Evolutionary conservation across 257 asterid genomes (phyloP).

Genomic region (Solanum bukasovii): DNA sequence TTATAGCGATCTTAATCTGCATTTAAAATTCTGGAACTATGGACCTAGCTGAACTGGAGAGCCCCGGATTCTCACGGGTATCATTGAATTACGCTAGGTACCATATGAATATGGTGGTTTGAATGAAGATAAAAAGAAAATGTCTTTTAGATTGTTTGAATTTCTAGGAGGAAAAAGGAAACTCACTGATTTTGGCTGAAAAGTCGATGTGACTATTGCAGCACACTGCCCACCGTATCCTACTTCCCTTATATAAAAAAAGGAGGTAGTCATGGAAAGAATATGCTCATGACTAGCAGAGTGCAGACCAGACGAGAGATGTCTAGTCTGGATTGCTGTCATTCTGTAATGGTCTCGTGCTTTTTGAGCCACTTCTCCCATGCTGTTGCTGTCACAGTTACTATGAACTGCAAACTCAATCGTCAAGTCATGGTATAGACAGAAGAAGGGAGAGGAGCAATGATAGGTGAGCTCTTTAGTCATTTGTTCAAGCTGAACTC

Average conservation of each 20-base stretch:
- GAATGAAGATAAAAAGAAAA: background rate
- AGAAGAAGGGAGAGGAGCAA: background rate
- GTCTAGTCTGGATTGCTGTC: background rate
- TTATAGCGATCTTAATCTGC: background rate
- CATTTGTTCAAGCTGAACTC: background rate
- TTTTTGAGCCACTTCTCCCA: background rate
- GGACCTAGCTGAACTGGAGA: background rate
- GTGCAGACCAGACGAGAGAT: background rate
- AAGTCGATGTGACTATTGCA: background rate
- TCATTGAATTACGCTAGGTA: background rate
- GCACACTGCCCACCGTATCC: background rate
- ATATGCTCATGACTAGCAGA: background rate
- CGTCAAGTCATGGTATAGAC: background rate
- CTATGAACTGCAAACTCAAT: background rate
- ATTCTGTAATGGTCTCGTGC: background rate
- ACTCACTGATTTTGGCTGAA: background rate
- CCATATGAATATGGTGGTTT: background rate
- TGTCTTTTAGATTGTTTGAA: background rate
- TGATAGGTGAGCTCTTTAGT: background rate
- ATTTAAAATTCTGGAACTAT: background rate
- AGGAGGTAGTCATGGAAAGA: background rate
- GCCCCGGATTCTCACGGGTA: background rate
- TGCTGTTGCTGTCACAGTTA: background rate
- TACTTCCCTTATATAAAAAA: background rate
- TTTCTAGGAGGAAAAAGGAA: background rate